Conservation (phyloP, 2,329 filamentous ascomycete species). For the Chaetomium olivaceum region DNA sequence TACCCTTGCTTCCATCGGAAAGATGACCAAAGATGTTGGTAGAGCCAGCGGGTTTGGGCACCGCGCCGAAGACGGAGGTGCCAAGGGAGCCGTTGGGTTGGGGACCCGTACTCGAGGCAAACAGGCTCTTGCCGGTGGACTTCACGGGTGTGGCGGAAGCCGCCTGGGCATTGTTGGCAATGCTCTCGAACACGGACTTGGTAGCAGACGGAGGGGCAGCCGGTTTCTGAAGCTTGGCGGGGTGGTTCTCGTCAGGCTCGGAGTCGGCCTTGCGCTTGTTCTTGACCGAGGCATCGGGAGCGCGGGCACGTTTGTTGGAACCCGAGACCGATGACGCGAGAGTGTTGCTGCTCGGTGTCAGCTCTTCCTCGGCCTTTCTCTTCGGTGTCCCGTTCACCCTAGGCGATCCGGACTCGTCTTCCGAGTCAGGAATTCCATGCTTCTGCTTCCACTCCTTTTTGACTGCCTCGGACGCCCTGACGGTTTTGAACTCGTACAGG, state of each 20-base stretch:
- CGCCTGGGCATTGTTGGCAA: constrained; percentile 52
- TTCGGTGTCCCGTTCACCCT: constrained; percentile 45
- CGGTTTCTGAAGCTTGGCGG: constrained; percentile 53
- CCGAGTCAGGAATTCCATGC: constrained; percentile 54
- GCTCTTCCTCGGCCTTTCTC: constrained; percentile 58
- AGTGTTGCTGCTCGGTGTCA: constrained; percentile 43
- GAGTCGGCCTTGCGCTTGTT: constrained; percentile 55
- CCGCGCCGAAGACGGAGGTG: constrained; percentile 42
- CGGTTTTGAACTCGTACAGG: constrained; percentile 63
- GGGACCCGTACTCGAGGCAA: constrained; percentile 32
- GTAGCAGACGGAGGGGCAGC: constrained; percentile 49
- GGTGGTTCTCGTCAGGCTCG: constrained; percentile 49
- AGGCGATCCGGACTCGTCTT: constrained; percentile 45
- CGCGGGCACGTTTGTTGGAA: constrained; percentile 52
- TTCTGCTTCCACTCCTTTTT: constrained; percentile 60
- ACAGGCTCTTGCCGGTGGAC: constrained; percentile 34
- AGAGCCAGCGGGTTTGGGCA: constrained; percentile 39
- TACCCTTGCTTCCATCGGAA: constrained; percentile 58
- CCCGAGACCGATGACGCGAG: constrained; percentile 40
- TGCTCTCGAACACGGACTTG: constrained; percentile 58
- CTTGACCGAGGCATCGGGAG: constrained; percentile 45
- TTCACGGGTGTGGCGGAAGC: constrained; percentile 37
- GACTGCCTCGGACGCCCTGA: constrained; percentile 59
- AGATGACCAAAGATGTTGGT: constrained; percentile 62
- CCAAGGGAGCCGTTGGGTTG: constrained; percentile 44